These are phyloP conservation scores for Populus euphratica DNA, from an alignment of 345 rosid species.

Conservation along the genomic window DNA sequence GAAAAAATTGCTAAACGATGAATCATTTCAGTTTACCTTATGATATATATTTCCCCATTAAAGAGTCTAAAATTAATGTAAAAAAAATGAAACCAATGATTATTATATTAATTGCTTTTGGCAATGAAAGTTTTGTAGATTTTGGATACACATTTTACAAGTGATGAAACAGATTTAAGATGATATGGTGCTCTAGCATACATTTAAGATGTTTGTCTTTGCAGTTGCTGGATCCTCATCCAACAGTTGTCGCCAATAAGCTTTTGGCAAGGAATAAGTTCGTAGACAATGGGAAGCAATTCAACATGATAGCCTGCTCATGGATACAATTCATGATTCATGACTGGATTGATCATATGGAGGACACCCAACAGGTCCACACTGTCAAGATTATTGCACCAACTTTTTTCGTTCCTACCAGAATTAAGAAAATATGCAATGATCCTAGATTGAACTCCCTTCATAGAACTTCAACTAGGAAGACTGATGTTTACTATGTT, in stretches of 20 bases:
- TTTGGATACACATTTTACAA: no score
- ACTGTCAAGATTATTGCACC: background rate
- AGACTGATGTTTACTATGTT: background rate
- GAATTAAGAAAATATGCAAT: background rate
- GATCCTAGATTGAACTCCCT: background rate
- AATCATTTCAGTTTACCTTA: no score
- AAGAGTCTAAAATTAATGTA: no score
- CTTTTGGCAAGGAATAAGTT: constrained; percentile 52
- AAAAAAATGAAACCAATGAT: no score
- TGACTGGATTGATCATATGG: constrained; percentile 84
- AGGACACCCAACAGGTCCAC: constrained; percentile 56
- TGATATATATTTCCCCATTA: no score
- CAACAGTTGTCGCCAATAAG: constrained; percentile 59
- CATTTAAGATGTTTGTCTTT: background rate
- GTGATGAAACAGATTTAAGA: no score
- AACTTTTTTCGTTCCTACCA: background rate
- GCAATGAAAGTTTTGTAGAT: no score
- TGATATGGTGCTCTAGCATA: no score
- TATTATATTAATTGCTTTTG: no score
- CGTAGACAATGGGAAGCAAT: constrained; percentile 58
- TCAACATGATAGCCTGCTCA: constrained; percentile 71
- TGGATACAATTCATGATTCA: constrained; percentile 91
- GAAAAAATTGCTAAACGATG: no score
- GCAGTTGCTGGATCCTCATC: constrained; percentile 72
- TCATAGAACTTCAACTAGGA: background rate